Base-by-base conservation (phyloP, 2,329 filamentous ascomycete species). In the Talaromyces amestolkiae region DNA sequence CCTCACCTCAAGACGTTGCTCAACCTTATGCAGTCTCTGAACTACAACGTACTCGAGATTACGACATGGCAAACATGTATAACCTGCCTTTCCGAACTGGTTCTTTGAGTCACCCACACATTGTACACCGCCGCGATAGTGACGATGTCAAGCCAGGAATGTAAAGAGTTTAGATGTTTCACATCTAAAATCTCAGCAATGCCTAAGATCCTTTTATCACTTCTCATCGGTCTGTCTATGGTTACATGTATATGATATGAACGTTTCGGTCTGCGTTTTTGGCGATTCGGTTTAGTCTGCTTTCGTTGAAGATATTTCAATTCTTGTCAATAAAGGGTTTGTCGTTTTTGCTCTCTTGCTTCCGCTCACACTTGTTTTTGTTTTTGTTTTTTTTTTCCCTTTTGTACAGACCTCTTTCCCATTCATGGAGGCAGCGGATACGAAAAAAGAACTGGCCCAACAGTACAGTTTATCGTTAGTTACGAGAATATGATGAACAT, bases 71-170 rank as follows among this genome's bases (percentile, higher is more conserved):
- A 41, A 51, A 53, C 54, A 66, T 66, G 59, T 43, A 37, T 13
- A 53, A 15, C 24, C 33, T 66, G 35, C 68, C 74, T 15, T 77
- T 76, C 65, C 75, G 73, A 41, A 73, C 71, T 15, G 75, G 74
- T 27, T 77, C 72, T 1, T 60, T 77, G 33, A 72, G 71, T 17
- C 75, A 75, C 63, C 72, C 72, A 7, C 70, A 73, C 56, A 31
- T 66, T 24, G 47, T 65, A n/a, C 65, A 59, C 35, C 65, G 27
- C 19, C 58, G 33, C 17, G 58, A 61, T 45, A 58, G 47, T 33
- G 45, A 19, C 49, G 49, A 53, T 22, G 22, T 45, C 24, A 60
- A 27, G 3, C 53, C 51, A 11, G 43, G n/a, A 17, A 53, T 63
- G 33, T 66, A 56, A 65, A 59, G 19, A 11, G 3, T 56, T 15